Conservation (phyloP, 2,329 filamentous ascomycete genomes). For the Talaromyces pinophilus region DNA sequence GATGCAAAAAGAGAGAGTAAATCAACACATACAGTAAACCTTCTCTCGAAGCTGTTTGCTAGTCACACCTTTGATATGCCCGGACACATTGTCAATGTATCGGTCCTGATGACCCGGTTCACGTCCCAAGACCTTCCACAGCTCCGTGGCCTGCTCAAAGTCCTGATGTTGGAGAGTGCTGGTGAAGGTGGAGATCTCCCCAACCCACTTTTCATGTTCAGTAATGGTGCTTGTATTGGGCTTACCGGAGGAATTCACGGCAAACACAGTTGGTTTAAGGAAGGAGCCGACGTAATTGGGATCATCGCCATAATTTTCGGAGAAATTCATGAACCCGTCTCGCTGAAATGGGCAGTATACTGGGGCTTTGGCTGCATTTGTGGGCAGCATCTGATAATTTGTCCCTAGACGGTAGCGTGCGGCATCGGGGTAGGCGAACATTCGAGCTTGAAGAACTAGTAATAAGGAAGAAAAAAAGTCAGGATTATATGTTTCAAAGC, state of each 20-base stretch:
- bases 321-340: constrained; percentile 40
- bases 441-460: constrained; percentile 58
- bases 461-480: not conserved
- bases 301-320: constrained; percentile 60
- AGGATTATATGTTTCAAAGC: constrained; percentile 26
- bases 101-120: constrained; percentile 38
- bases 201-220: constrained; percentile 34
- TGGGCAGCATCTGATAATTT: constrained; percentile 45
- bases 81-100: constrained; percentile 33
- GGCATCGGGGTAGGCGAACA: constrained; percentile 63
- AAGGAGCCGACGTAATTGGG: constrained; percentile 54
- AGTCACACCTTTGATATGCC: constrained; percentile 28
- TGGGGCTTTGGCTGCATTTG: constrained; percentile 38
- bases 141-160: constrained; percentile 33
- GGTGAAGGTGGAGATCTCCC: constrained; percentile 29
- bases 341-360: constrained; percentile 57
- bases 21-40: constrained; percentile 32
- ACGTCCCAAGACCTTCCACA: constrained; percentile 37
- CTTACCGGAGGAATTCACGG: constrained; percentile 22
- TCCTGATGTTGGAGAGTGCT: constrained; percentile 34
- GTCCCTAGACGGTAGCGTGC: constrained; percentile 43
- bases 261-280: constrained; percentile 26
- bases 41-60: constrained; percentile 28
- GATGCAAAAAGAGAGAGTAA: not conserved
- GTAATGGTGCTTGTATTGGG: constrained; percentile 28